Conservation (phyloP, 1,284 basidiomycete genomes). For the Fomitopsis schrenkii region DNA sequence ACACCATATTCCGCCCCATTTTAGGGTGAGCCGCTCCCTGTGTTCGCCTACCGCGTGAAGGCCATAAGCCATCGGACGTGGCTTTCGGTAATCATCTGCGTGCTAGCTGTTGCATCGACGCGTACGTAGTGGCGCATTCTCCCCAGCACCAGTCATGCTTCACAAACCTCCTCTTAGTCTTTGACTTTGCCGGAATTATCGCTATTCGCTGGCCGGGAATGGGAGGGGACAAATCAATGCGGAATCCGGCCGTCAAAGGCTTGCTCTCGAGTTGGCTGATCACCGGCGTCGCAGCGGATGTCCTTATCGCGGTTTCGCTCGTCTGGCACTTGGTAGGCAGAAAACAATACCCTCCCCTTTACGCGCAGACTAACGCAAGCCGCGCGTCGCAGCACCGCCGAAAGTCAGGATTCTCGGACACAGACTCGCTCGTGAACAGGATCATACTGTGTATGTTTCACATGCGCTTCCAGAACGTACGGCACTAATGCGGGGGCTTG, state of each 20-base stretch:
- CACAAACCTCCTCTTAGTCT: neutral
- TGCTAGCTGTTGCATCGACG: neutral
- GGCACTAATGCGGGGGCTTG: neutral
- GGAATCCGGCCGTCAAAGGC: neutral
- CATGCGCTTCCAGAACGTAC: neutral
- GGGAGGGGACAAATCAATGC: neutral
- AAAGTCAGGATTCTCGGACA: neutral
- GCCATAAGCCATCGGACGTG: neutral
- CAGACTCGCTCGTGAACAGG: constrained; percentile 2
- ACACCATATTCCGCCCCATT: no score
- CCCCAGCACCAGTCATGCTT: neutral
- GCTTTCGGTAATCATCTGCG: neutral
- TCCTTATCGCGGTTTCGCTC: constrained; percentile 1
- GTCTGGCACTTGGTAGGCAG: constrained; percentile 1
- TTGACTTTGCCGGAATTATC: neutral
- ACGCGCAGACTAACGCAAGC: neutral
- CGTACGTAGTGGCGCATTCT: neutral
- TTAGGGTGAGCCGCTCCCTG: no score
- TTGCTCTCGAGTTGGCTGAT: neutral
- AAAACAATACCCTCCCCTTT: no score
- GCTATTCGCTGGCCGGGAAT: neutral
- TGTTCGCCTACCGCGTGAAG: neutral
- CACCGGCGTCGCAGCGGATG: neutral
- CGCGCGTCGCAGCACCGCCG: neutral
- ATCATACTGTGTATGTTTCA: neutral